Evolutionary conservation across 139 green algal species (phyloP), one percentile per base, ranked within the genome.

Genomic region (Ulvella scutata): DNA sequence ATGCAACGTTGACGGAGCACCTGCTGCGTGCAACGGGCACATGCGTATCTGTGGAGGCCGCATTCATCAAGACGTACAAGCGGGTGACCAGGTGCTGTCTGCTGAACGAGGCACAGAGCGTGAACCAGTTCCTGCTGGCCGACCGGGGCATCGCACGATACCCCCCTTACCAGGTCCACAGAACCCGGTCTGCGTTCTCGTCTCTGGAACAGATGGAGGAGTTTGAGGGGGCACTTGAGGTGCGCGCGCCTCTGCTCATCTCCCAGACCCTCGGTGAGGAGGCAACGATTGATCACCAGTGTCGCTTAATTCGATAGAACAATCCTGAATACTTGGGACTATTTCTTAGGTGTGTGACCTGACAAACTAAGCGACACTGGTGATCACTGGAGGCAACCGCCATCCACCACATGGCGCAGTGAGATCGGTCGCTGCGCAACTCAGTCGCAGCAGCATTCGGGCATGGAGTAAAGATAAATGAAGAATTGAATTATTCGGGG

Each of bases 161-260:
- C 79, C 88, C 91, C 23, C 26, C 36, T 31, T 96, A 92, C 78
- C 31, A 13, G 1, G 28, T 91, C 2, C 43, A 74, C n/a, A 62
- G 84, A 29, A 77, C 78, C 2, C 78, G 74, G 3, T 67, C 79
- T 23, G 84, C 85, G 2, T 96, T 94, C 37, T 3, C 35, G 23
- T 79, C 4, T 23, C 81, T 89, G 3, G 29, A 77, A 37, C 73
- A 79, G 10, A 82, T 96, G 75, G 76, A 93, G 76, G 76, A 81
- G 3, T 96, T 96, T 76, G 87, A 97, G 73, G 33, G 34, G 3
- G 87, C 89, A 2, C 78, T 96, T 67, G 51, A 67, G 51, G 51
- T 67, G 51, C 17, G 51, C 51, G 13, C 51, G 6, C 7, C 51
- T n/a, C n/a, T n/a, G n/a, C n/a, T n/a, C n/a, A n/a, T n/a, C n/a